Evolutionary conservation across 2,329 filamentous ascomycete genomes (phyloP).

Genomic region (Ustulina deusta): DNA sequence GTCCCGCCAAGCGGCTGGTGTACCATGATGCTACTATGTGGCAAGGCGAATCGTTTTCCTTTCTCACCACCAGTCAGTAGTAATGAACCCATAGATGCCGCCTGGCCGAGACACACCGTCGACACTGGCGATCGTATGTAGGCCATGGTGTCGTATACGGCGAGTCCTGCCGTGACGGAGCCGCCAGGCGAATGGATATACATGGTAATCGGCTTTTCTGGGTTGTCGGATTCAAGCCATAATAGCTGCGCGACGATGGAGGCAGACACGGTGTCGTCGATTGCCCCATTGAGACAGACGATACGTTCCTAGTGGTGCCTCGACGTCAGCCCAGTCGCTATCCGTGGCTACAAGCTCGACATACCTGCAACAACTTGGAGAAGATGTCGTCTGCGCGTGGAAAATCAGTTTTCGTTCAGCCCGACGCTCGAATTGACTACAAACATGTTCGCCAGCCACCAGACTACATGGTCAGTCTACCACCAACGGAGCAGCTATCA

Average conservation of each 20-base stretch:
- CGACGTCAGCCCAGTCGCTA: constrained; percentile 30
- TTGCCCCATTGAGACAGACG: constrained; percentile 89
- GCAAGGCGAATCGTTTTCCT: constrained; percentile 87
- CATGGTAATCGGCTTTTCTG: constrained; percentile 93
- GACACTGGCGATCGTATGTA: constrained; percentile 94
- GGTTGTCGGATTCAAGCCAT: constrained; percentile 97
- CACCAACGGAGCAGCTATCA: constrained; percentile 1
- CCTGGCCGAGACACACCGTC: constrained; percentile 94
- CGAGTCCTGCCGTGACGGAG: constrained; percentile 85
- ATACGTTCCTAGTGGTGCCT: constrained; percentile 79
- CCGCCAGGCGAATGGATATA: constrained; percentile 98
- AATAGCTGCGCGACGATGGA: constrained; percentile 95
- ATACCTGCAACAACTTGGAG: constrained; percentile 80
- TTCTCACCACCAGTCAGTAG: constrained; percentile 87
- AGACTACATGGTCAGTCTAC: constrained; percentile 63
- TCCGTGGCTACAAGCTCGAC: constrained; percentile 33
- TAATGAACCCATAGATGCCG: constrained; percentile 93
- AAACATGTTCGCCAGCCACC: constrained; percentile 83
- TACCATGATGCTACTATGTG: constrained; percentile 96
- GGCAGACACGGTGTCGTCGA: constrained; percentile 91
- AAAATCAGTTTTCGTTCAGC: constrained; percentile 43
- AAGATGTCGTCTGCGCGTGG: constrained; percentile 78
- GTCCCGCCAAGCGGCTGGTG: constrained; percentile 90
- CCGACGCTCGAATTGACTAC: constrained; percentile 50
- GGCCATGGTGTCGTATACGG: constrained; percentile 99